Percentiles rank a stretch among this genome's conserved stretches.
phyloP scores from a whole-genome alignment of 2,329 filamentous ascomycete genomes.

The Fusarium nurragi region DNA sequence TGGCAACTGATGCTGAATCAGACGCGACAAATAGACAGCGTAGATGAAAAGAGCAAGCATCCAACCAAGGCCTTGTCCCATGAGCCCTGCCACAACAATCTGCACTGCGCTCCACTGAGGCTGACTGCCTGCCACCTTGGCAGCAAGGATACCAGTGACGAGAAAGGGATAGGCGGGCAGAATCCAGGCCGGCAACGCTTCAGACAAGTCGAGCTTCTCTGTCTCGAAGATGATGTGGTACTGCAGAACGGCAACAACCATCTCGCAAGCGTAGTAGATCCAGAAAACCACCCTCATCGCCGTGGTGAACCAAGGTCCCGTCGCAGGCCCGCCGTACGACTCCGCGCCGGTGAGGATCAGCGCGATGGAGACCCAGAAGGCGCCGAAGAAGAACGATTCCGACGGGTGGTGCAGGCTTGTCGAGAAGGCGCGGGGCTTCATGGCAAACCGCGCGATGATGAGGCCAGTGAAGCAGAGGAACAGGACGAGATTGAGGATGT shows the following conservation, averaged over 20 bases:
- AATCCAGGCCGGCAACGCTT: conserved; percentile 14
- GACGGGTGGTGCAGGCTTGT: conserved; percentile 21
- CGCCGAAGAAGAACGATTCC: conserved; percentile 16
- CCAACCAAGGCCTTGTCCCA: conserved; percentile 20
- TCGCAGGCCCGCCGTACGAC: conserved; percentile 14
- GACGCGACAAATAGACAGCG: conserved; percentile 13
- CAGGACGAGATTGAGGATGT: conserved; percentile 14
- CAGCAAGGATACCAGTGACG: conserved; percentile 18
- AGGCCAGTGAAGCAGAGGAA: conserved; percentile 6
- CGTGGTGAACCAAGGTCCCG: not conserved
- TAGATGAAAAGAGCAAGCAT: conserved; percentile 27
- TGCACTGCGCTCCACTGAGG: conserved; percentile 17
- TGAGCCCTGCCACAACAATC: conserved; percentile 17
- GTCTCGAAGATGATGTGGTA: conserved; percentile 22
- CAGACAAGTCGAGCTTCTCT: conserved; percentile 2
- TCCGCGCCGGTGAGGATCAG: conserved; percentile 17
- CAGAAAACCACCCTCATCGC: conserved; percentile 12
- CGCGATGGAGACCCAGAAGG: conserved; percentile 17
- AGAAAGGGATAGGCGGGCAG: conserved; percentile 22
- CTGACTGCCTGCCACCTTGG: conserved; percentile 6
- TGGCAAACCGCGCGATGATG: not conserved
- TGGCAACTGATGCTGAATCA: conserved; percentile 17
- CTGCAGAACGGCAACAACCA: conserved; percentile 9
- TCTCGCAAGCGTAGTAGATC: conserved; percentile 29
- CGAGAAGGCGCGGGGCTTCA: conserved; percentile 12